A percentile compares a stretch with the other conserved stretches of the same genome.
phyloP scores from a whole-genome alignment of 345 rosid species.

The Garcia nutans region DNA sequence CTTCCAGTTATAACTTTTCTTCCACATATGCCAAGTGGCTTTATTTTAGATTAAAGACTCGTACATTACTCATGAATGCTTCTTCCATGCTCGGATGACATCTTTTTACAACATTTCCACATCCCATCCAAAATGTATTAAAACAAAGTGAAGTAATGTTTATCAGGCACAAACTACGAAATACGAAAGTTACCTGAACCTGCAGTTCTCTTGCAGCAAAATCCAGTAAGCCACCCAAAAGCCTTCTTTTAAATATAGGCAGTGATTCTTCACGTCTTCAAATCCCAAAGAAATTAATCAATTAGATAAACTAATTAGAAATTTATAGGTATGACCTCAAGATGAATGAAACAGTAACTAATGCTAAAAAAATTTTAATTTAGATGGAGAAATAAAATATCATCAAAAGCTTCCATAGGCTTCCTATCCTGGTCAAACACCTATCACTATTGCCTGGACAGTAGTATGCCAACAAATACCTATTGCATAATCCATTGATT shows the following conservation, averaged over 20 bases:
- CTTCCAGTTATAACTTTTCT: background rate
- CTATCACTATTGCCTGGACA: background rate
- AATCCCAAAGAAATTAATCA: slow-evolving; percentile 28
- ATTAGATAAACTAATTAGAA: slow-evolving; percentile 17
- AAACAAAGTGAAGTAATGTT: background rate
- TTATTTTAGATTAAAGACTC: background rate
- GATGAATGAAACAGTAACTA: slow-evolving; percentile 3
- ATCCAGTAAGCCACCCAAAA: slow-evolving; percentile 89
- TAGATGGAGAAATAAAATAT: background rate
- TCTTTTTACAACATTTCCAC: background rate
- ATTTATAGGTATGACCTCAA: slow-evolving; percentile 5
- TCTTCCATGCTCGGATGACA: background rate
- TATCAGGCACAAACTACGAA: background rate
- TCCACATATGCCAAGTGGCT: background rate
- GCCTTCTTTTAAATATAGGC: slow-evolving; percentile 93
- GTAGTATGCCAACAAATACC: background rate
- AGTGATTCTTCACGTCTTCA: slow-evolving; percentile 94
- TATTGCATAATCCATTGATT: background rate
- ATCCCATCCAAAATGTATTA: background rate
- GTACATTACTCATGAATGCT: background rate
- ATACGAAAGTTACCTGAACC: slow-evolving; percentile 64
- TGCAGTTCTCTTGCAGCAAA: slow-evolving; percentile 97
- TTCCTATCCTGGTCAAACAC: slow-evolving; percentile 9
- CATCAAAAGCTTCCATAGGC: background rate
- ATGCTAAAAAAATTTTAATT: slow-evolving; percentile 1